phyloP scores from a whole-genome alignment of 2,329 filamentous ascomycete species.

The Botrytis fabae region DNA sequence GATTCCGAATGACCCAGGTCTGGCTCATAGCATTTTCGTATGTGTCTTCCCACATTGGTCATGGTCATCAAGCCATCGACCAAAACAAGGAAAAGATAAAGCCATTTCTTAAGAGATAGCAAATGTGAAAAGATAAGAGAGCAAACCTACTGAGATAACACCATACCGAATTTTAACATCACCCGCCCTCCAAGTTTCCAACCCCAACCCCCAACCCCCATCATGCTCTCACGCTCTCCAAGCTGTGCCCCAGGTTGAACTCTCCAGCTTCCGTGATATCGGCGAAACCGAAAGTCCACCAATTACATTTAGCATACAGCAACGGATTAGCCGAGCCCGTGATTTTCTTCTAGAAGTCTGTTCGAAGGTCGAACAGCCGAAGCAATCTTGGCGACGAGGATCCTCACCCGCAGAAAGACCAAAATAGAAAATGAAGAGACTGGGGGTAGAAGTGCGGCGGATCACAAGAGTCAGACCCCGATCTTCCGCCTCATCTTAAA shows the following conservation, averaged over 20 bases:
- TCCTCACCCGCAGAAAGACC: neutral
- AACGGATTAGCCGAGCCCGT: neutral
- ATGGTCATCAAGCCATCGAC: neutral
- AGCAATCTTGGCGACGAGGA: conserved; percentile 1
- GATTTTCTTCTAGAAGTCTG: conserved; percentile 1
- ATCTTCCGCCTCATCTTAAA: neutral
- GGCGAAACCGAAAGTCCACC: conserved; percentile 16
- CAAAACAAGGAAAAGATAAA: neutral
- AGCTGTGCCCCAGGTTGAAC: conserved; percentile 1
- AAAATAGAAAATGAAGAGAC: conserved; percentile 12
- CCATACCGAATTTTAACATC: neutral
- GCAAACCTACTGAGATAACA: neutral
- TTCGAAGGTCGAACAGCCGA: neutral
- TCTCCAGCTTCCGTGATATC: conserved; percentile 3
- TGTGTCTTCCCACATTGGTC: neutral
- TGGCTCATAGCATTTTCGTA: neutral
- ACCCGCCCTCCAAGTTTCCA: neutral
- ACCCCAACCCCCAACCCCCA: neutral
- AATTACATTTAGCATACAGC: neutral
- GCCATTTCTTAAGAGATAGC: neutral
- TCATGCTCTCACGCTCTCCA: neutral
- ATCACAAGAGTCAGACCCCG: neutral
- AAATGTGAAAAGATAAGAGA: conserved; percentile 7
- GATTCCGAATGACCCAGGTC: neutral
- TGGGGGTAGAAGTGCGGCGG: neutral